Evolutionary conservation across 208 protist genomes (phyloP), one percentile per base, ranked within the genome.

Genomic region (Trypanosoma melophagium): DNA sequence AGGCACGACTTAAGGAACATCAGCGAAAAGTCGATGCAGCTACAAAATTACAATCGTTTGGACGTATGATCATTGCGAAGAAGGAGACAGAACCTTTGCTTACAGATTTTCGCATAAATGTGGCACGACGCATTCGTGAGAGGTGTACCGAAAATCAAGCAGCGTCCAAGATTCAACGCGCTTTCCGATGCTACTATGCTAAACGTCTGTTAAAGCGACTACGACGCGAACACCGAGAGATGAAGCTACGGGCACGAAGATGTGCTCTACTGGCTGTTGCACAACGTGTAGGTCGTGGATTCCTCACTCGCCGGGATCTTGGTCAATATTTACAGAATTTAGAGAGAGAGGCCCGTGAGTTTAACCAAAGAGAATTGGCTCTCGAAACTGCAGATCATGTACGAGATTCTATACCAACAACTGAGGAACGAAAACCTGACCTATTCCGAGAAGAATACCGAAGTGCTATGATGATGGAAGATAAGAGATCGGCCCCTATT

Each of bases 231-330:
- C 25, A 71, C 49, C 22, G n/a, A 0, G 50, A 55, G 17, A 56
- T 4, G 8, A 38, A 49, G 13, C 0, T 53, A 45, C 35, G 50
- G 31, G 12, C 38, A 31, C 69, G 61, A 21, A 25, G 14, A 42
- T 49, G 19, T 25, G 54, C 59, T 10, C 57, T 68, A 44, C 47
- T 57, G 28, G 14, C 55, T 31, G 28, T 58, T 53, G 7, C 89
- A 25, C 89, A 95, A 72, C 80, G 87, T 17, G 63, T 89, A 42
- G 86, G 84, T 28, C 82, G 89, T 53, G 86, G 80, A 17, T 92
- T 80, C 59, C 31, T 66, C 22, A 73, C 49, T n/a, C 81, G 89
- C 22, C 66, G 62, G 1, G 56, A 50, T 8, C 53, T 95, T 5
- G 80, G 62, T 21, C 44, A 17, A 0, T 67, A 59, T 56, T 21